Evolutionary conservation across 257 asterid species (phyloP), one percentile per base, ranked within the genome.

Genomic region (Leptodermis oblonga): DNA sequence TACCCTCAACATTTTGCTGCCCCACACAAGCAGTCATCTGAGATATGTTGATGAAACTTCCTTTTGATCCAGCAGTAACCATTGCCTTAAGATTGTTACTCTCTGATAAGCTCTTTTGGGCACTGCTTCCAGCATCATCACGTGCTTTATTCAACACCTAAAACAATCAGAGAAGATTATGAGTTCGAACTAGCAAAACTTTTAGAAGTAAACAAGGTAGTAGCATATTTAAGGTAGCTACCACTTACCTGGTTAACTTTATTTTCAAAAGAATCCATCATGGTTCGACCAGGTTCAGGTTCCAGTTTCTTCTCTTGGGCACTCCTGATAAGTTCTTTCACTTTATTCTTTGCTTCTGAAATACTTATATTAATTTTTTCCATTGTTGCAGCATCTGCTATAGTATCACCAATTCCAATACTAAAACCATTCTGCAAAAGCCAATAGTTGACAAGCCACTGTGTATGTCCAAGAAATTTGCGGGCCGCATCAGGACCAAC

Each of bases 11-110:
- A 78, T 94, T 94, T 81, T 94, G 99, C 78, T 94, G 99, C 69
- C 99, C 99, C 82, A 94, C 99, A 86, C 99, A 94, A 62, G 99
- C 99, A 81, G 99, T 94, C 99, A 94, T 94, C 83, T 94, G 99
- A 69, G 99, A 94, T 61, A 94, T 94, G 77, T 94, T 94, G 67
- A 94, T 94, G 77, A 94, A 94, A 89, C 99, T 94, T 70, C 99
- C 99, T 86, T 94, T 91, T 8, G 99, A 94, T 63, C 99, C 99
- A 31, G 99, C 99, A 46, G 99, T 94, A 59, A 94, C 99, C 99
- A 94, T 94, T 70, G 99, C 97, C 85, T 94, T 94, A 39, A 94
- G 95, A 79, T 94, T 94, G 82, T 94, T 94, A 73, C 96, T 89
- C 83, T 94, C 99, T 37, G 99, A 84, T 80, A 94, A 86, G 69